These are phyloP conservation scores for Emmonsiellopsis sp. DNA, from an alignment of 2,329 filamentous ascomycete genomes.

Conservation along the genomic window DNA sequence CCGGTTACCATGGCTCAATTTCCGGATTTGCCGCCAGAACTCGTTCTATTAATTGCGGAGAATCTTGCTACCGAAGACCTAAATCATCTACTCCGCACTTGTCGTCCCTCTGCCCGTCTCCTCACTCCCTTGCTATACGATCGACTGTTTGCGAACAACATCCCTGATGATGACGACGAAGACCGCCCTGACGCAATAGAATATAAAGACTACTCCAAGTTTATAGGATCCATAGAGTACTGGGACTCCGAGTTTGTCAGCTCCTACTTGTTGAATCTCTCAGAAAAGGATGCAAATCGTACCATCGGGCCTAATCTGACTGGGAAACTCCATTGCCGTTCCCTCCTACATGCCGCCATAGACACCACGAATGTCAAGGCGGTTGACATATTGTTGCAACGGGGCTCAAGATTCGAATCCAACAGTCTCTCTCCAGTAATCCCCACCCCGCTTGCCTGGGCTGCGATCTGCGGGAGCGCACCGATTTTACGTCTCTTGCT, in stretches of 20 bases:
- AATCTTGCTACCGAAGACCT: background rate
- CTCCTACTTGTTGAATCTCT: background rate
- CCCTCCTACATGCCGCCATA: background rate
- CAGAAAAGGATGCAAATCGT: background rate
- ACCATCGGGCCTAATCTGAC: background rate
- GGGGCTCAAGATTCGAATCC: background rate
- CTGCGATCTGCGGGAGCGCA: background rate
- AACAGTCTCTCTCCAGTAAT: background rate
- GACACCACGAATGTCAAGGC: background rate
- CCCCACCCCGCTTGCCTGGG: background rate
- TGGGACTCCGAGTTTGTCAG: background rate
- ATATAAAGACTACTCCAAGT: background rate
- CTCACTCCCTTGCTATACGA: background rate
- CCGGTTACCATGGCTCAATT: background rate
- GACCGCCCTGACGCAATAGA: background rate
- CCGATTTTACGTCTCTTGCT: background rate
- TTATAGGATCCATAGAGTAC: background rate
- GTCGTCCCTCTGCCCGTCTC: background rate
- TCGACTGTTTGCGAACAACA: no score
- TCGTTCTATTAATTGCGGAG: background rate
- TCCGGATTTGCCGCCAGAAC: background rate
- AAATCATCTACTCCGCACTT: background rate
- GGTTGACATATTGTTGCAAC: background rate
- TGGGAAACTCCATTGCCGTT: background rate
- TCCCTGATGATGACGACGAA: background rate